Evolutionary conservation across 176 grass and related monocot species (phyloP).

Genomic region (Phoenix roebelenii): DNA sequence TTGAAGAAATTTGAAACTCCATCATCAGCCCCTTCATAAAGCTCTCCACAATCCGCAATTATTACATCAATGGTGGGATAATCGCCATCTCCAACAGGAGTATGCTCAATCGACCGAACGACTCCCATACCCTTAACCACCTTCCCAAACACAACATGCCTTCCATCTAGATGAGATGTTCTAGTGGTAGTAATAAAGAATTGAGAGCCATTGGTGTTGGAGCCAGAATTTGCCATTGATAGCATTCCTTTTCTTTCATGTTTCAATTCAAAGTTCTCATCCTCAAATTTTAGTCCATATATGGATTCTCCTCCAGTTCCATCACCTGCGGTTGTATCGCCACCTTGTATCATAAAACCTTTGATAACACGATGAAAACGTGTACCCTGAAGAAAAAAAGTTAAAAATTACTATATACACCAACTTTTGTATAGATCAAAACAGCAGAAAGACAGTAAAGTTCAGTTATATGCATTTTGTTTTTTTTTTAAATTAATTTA

Average conservation of each 20-base stretch:
- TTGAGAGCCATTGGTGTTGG: conserved; percentile 79
- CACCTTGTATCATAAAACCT: conserved; percentile 95
- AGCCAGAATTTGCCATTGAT: conserved; percentile 85
- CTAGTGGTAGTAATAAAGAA: conserved; percentile 92
- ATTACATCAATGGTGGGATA: conserved; percentile 41
- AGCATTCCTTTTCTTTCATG: conserved; percentile 94
- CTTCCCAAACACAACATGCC: conserved; percentile 84
- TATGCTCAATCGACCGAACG: conserved; percentile 70
- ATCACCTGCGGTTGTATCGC: conserved; percentile 81
- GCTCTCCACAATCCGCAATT: conserved; percentile 71
- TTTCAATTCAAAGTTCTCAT: conserved; percentile 83
- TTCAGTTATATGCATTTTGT: no score
- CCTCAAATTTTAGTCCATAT: conserved; percentile 80
- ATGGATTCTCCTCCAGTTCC: conserved; percentile 84
- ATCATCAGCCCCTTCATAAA: conserved; percentile 60
- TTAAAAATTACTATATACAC: no score
- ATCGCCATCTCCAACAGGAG: conserved; percentile 52
- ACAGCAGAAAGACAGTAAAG: neutral
- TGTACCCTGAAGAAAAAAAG: conserved; percentile 44
- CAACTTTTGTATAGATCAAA: neutral
- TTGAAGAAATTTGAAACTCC: conserved; percentile 79
- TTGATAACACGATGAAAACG: conserved; percentile 76
- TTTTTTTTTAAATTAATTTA: no score
- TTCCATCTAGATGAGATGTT: conserved; percentile 80
- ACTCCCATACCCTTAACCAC: conserved; percentile 88